Base-by-base conservation (phyloP, 345 rosid genomes). In the Salix dunnii region DNA sequence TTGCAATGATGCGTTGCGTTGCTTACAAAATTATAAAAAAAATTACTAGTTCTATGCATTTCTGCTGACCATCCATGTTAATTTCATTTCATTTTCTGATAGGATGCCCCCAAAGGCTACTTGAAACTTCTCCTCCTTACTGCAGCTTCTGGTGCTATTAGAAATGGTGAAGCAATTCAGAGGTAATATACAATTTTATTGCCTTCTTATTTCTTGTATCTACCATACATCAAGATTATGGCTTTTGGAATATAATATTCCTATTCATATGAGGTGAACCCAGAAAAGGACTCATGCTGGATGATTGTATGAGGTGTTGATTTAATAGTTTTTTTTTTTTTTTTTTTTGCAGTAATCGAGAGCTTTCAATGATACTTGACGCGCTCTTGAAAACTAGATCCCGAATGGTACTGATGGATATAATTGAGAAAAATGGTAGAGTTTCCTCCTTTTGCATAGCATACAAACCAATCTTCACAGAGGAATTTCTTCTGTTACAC, bases 301-400 rank as follows among this genome's bases (percentile, higher is more conserved):
- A 13, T n/a, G 66, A 72, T 33, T 35, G 3, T 55, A 5, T n/a
- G 40, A 51, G 31, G 64, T 53, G 11, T 53, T 53, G 65, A 36
- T 72, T 71, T 80, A 74, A 28, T 23, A 49, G 60, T 72, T 83
- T 84, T 13, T 61, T 72, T 81, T 78, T 73, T 78, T 77, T 38
- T 78, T 28, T 85, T 28, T 82, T 81, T n/a, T n/a, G 86, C 94
- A 96, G 99, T 87, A 96, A 91, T 85, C 95, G 97, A 76, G 99
- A 96, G 81, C 96, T 96, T 77, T 96, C 99, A 65, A 96, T 96
- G 98, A 92, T 96, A 77, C 97, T 96, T 69, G 99, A 93, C 88
- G 99, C 97, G n/a, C 91, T 96, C 77, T 86, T 96, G 73, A 96
- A 96, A 86, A 93, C 99, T 81, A 93, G 89, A 82, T 96, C 99